Conservation (phyloP, 2,329 filamentous ascomycete genomes). For the Calonectria naviculata region DNA sequence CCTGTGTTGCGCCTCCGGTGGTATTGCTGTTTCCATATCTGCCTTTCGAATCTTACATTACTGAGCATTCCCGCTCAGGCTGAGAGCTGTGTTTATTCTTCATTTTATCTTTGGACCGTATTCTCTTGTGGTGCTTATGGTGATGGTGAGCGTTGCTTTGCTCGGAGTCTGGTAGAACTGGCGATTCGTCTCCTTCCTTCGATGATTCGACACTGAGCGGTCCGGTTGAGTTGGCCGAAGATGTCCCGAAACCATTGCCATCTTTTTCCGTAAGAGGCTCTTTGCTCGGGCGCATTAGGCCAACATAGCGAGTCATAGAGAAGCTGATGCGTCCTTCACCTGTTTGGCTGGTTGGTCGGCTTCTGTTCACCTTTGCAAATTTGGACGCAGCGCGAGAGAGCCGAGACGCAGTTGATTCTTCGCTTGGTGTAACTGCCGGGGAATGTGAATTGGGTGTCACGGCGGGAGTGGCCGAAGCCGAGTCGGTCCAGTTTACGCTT, state of each 20-base stretch:
- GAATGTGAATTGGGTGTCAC: slow-evolving; percentile 50
- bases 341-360: slow-evolving; percentile 68
- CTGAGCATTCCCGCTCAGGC: slow-evolving; percentile 59
- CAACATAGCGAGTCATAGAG: slow-evolving; percentile 66
- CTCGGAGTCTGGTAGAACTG: slow-evolving; percentile 36
- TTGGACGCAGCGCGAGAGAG: slow-evolving; percentile 68
- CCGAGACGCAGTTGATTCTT: slow-evolving; percentile 65
- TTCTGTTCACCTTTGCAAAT: slow-evolving; percentile 61
- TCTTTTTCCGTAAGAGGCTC: slow-evolving; percentile 50
- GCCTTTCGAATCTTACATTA: slow-evolving; percentile 52
- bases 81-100: slow-evolving; percentile 50
- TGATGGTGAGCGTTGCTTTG: slow-evolving; percentile 26
- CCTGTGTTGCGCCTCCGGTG: neutral
- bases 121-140: slow-evolving; percentile 48
- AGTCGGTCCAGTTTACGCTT: slow-evolving; percentile 63
- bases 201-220: slow-evolving; percentile 38
- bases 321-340: slow-evolving; percentile 69
- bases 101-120: slow-evolving; percentile 53
- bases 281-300: slow-evolving; percentile 62
- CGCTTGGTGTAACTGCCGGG: slow-evolving; percentile 56
- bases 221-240: slow-evolving; percentile 39
- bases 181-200: slow-evolving; percentile 35
- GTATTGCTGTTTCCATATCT: neutral
- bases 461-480: slow-evolving; percentile 50
- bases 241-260: slow-evolving; percentile 36